Evolutionary conservation across 176 grass and related monocot species (phyloP).

Genomic region (Rhipidocladum racemiflorum): DNA sequence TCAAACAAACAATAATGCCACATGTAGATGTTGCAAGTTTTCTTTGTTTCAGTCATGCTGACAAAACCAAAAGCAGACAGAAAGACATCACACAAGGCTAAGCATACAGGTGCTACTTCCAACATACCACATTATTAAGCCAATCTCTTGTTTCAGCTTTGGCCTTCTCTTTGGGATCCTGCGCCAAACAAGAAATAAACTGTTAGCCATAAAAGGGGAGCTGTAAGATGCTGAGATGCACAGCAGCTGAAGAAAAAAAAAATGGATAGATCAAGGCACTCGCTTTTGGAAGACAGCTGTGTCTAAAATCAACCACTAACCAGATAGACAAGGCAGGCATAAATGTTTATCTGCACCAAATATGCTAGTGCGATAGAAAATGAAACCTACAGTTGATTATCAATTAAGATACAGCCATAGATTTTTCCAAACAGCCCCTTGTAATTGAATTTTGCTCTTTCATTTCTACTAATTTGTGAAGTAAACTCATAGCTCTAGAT

Average conservation of each 20-base stretch:
- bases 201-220: background rate
- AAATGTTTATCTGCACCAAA: background rate
- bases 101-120: constrained; percentile 6
- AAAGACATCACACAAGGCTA: background rate
- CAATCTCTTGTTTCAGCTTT: constrained; percentile 98
- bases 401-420: background rate
- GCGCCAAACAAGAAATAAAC: constrained; percentile 27
- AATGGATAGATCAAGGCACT: constrained; percentile 5
- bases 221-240: background rate
- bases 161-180: constrained; percentile 98
- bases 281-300: background rate
- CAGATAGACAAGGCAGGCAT: background rate
- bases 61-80: background rate
- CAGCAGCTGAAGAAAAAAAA: constrained; percentile 21
- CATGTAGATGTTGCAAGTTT: background rate
- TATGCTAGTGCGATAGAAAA: background rate
- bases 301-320: background rate
- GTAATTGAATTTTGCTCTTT: background rate
- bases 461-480: constrained; percentile 5
- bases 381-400: background rate
- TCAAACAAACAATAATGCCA: background rate
- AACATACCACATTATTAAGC: constrained; percentile 95
- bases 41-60: background rate
- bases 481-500: background rate
- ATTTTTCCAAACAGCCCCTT: background rate